phyloP scores from a whole-genome alignment of 345 rosid genomes.

The Rhodomyrtus tomentosa region DNA sequence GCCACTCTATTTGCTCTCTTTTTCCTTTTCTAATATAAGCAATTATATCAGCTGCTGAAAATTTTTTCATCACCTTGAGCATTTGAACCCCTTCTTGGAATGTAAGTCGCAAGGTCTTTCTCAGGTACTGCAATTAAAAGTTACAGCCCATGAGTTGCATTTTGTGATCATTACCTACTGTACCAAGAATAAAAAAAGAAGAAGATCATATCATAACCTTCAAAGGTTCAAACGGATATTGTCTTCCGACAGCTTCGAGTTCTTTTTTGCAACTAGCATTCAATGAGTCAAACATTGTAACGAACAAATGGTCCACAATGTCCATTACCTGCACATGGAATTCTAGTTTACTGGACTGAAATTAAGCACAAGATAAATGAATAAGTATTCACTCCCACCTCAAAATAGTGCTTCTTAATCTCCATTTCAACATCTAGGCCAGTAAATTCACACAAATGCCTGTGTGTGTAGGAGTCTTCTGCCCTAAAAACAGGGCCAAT shows the following conservation, averaged over 20 bases:
- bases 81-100: slow-evolving; percentile 87
- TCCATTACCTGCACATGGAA: slow-evolving; percentile 59
- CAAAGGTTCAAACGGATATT: slow-evolving; percentile 74
- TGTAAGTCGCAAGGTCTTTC: slow-evolving; percentile 51
- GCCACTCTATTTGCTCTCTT: neutral
- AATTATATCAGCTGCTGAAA: neutral
- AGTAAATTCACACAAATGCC: slow-evolving; percentile 80
- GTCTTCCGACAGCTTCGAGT: slow-evolving; percentile 63
- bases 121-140: slow-evolving; percentile 46
- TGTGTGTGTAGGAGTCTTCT: slow-evolving; percentile 81
- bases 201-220: slow-evolving; percentile 30
- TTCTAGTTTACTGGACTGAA: slow-evolving; percentile 1
- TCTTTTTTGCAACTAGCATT: slow-evolving; percentile 55
- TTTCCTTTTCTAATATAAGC: neutral
- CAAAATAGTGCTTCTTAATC: slow-evolving; percentile 60
- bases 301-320: slow-evolving; percentile 58
- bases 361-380: neutral
- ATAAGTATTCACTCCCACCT: slow-evolving; percentile 26
- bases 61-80: slow-evolving; percentile 45
- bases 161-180: neutral
- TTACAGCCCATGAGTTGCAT: neutral
- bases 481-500: slow-evolving; percentile 87
- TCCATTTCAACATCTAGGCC: slow-evolving; percentile 96
- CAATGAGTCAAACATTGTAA: slow-evolving; percentile 53
- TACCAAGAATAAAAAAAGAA: neutral